Evolutionary conservation across 352 stramenopile genomes (phyloP).

Genomic region (Hyphochytrium catenoides): DNA sequence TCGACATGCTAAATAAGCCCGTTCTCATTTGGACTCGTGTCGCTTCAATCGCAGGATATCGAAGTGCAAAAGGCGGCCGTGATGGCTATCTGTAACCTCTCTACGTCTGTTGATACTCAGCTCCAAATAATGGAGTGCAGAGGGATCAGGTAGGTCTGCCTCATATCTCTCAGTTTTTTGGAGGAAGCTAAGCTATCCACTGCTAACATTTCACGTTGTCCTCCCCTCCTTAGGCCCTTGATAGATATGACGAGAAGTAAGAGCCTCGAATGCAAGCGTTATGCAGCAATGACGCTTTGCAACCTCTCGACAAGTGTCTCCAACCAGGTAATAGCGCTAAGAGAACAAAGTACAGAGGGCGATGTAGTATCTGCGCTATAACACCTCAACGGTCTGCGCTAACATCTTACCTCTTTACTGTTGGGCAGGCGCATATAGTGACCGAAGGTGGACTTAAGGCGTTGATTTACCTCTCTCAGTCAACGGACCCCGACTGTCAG

Average conservation of each 20-base stretch:
- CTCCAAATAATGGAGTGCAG: too few species aligned
- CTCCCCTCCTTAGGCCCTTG: too few species aligned
- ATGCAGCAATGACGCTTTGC: constrained; percentile 51
- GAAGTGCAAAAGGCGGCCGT: constrained; percentile 42
- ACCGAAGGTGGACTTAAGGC: constrained; percentile 32
- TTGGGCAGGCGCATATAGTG: constrained; percentile 20
- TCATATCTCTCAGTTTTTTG: too few species aligned
- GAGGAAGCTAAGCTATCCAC: too few species aligned
- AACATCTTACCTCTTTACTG: too few species aligned
- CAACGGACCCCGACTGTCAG: constrained; percentile 21
- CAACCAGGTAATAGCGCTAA: constrained; percentile 42
- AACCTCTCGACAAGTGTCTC: constrained; percentile 42
- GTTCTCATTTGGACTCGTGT: too few species aligned
- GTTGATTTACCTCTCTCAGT: constrained; percentile 29
- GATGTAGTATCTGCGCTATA: not conserved
- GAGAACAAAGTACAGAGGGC: not conserved
- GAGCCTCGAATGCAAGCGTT: constrained; percentile 36
- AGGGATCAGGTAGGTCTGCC: too few species aligned
- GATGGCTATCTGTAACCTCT: constrained; percentile 66
- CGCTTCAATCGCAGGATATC: constrained; percentile 18
- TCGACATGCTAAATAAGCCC: too few species aligned
- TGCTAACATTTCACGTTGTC: too few species aligned
- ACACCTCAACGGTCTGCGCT: too few species aligned
- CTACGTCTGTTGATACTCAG: constrained; percentile 79
- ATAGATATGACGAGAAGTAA: too few species aligned